These are phyloP conservation scores for Betula pendula DNA, from an alignment of 306 rosid genomes.

Conservation along the genomic window DNA sequence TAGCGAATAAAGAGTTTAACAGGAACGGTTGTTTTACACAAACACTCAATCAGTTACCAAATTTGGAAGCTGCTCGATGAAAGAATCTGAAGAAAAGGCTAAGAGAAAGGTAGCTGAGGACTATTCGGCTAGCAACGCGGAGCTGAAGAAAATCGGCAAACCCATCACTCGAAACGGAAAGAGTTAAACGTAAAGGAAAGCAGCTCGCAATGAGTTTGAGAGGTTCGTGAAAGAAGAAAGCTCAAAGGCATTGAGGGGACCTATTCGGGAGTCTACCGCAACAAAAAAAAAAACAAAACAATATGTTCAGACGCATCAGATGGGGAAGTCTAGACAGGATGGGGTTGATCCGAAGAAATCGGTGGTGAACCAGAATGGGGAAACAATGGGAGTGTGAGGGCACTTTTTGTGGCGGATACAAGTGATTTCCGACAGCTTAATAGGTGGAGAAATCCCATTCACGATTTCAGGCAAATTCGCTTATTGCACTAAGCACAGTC, in stretches of 20 bases:
- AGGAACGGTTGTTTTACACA: constrained; percentile 47
- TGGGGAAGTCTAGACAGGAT: constrained; percentile 87
- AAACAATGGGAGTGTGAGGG: constrained; percentile 79
- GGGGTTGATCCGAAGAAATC: constrained; percentile 54
- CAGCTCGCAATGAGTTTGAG: constrained; percentile 57
- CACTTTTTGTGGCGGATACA: constrained; percentile 73
- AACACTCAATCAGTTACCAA: constrained; percentile 40
- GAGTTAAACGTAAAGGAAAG: constrained; percentile 53
- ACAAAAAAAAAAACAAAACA: no score
- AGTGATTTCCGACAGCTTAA: constrained; percentile 89
- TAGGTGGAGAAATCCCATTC: constrained; percentile 84
- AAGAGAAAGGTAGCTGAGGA: constrained; percentile 63
- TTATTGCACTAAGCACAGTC: constrained; percentile 84
- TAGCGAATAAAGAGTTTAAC: constrained; percentile 82
- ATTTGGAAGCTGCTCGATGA: constrained; percentile 51
- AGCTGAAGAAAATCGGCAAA: constrained; percentile 89
- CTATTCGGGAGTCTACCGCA: constrained; percentile 43
- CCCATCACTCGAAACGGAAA: constrained; percentile 58
- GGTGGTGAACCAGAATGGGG: constrained; percentile 61
- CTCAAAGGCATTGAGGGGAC: constrained; percentile 50
- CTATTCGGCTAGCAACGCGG: constrained; percentile 84
- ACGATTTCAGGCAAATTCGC: constrained; percentile 82
- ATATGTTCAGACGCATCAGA: constrained; percentile 86
- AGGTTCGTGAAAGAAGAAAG: constrained; percentile 77
- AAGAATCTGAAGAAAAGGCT: constrained; percentile 54